A percentile compares a stretch with the other conserved stretches of the same genome.
Evolutionary conservation across 768 basidiomycete species (phyloP).

Genomic region (Suillus subalutaceus): DNA sequence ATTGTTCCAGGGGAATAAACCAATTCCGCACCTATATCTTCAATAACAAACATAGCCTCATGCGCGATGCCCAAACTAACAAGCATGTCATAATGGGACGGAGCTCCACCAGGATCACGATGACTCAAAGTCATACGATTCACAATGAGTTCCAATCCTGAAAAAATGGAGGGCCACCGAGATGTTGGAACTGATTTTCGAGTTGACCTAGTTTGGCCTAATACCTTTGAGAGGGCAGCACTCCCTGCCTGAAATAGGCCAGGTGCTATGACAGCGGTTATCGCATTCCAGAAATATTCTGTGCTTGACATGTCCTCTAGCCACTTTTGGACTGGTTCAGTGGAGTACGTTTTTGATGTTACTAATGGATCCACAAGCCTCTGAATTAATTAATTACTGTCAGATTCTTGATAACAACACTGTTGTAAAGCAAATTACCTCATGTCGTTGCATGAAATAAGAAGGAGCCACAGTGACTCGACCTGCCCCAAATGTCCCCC

Average conservation of each 20-base stretch:
- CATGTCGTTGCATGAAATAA: background rate
- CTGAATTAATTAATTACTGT: background rate
- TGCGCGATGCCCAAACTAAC: slow-evolving; percentile 8
- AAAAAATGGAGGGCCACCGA: slow-evolving; percentile 11
- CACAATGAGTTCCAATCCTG: slow-evolving; percentile 5
- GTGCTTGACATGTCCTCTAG: background rate
- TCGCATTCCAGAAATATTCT: background rate
- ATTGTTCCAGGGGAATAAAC: slow-evolving; percentile 3
- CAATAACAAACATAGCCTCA: background rate
- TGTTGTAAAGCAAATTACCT: background rate
- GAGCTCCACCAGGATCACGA: background rate
- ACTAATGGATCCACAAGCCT: background rate
- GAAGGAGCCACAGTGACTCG: background rate
- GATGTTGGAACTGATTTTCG: background rate
- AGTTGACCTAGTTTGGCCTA: background rate
- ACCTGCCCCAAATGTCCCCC: background rate
- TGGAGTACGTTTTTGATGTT: background rate
- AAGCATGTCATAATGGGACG: slow-evolving; percentile 12
- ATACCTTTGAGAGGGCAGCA: background rate
- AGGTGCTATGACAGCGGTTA: background rate
- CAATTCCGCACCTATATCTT: background rate
- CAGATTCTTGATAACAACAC: background rate
- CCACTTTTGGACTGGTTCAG: background rate
- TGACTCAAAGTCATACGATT: background rate
- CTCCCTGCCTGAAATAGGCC: background rate